Percentiles rank a stretch among this genome's conserved stretches.
Evolutionary conservation across 495 filamentous ascomycete species (phyloP).

Genomic region (Hypoxylon perforatum): DNA sequence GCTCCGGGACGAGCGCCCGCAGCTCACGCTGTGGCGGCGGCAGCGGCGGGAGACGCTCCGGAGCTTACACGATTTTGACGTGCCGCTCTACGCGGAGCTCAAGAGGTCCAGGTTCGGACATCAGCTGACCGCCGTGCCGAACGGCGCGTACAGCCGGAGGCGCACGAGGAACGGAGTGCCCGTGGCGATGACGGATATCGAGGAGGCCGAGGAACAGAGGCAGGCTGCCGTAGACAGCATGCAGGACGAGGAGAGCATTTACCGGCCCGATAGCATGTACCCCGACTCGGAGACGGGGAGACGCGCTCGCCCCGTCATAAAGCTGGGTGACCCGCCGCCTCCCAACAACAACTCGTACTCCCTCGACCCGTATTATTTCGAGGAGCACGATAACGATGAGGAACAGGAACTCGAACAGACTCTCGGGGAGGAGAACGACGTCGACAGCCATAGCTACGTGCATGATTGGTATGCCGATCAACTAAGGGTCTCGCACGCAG

Average conservation of each 20-base stretch:
- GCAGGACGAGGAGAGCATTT: constrained; percentile 27
- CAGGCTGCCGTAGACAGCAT: constrained; percentile 21
- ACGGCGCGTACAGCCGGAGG: constrained; percentile 3
- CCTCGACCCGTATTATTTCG: constrained; percentile 9
- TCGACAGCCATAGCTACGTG: constrained; percentile 30
- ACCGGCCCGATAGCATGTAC: constrained; percentile 39
- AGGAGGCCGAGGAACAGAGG: constrained; percentile 35
- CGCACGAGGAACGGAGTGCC: constrained; percentile 43
- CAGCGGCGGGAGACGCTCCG: constrained; percentile 4
- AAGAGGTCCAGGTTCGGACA: constrained; percentile 12
- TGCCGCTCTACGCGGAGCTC: constrained; percentile 30
- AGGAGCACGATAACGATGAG: constrained; percentile 19
- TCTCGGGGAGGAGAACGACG: constrained; percentile 24
- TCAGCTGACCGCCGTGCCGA: constrained; percentile 22
- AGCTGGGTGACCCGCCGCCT: no score
- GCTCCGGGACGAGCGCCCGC: constrained; percentile 25
- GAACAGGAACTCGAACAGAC: constrained; percentile 15
- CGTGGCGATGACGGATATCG: constrained; percentile 33
- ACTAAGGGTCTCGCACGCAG: not conserved
- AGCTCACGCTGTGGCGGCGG: constrained; percentile 34
- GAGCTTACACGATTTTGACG: not conserved
- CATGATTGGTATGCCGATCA: constrained; percentile 38
- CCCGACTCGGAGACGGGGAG: constrained; percentile 19
- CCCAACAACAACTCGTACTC: not conserved
- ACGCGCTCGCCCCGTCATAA: no score